A percentile compares a stretch with the other conserved stretches of the same genome.
phyloP scores from a whole-genome alignment of 75 land plant species.

The Isoetes taiwanensis region DNA sequence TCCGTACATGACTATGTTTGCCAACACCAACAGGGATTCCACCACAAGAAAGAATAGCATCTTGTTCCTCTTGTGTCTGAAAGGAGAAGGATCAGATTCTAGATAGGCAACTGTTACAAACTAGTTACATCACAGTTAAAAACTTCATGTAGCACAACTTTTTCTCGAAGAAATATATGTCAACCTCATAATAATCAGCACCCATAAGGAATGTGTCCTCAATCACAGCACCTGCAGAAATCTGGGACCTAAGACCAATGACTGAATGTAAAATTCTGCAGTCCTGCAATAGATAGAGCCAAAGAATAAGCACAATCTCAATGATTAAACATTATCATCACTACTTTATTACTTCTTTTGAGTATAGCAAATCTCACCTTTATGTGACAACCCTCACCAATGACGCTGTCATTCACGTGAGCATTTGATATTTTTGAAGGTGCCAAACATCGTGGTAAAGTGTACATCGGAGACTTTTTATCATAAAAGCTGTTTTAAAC shows the following conservation, averaged over 20 bases:
- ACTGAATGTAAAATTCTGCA: conserved; percentile 3
- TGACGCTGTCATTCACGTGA: not conserved
- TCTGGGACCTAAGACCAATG: not conserved
- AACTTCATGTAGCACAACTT: too few species aligned
- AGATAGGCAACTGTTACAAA: too few species aligned
- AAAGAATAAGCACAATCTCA: too few species aligned
- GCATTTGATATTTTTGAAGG: not conserved
- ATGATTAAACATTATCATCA: not conserved
- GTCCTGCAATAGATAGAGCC: not conserved
- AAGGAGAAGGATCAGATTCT: too few species aligned
- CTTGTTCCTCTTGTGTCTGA: not conserved
- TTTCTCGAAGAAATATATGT: too few species aligned
- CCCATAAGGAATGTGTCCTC: not conserved
- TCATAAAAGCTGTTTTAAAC: conserved; percentile 6
- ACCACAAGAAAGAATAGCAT: not conserved
- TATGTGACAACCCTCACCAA: conserved; percentile 3
- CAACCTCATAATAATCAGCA: conserved; percentile 4
- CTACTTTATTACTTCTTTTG: too few species aligned
- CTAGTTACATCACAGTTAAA: too few species aligned
- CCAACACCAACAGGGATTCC: conserved; percentile 1
- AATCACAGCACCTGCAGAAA: conserved; percentile 3
- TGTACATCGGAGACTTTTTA: not conserved
- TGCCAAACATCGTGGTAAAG: not conserved
- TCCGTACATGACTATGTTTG: not conserved
- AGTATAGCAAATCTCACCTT: too few species aligned